Percentiles rank a stretch among this genome's conserved stretches.
These are phyloP conservation scores for Sideroxylon spinosum DNA, from an alignment of 179 eudicot species.

Conservation along the genomic window DNA sequence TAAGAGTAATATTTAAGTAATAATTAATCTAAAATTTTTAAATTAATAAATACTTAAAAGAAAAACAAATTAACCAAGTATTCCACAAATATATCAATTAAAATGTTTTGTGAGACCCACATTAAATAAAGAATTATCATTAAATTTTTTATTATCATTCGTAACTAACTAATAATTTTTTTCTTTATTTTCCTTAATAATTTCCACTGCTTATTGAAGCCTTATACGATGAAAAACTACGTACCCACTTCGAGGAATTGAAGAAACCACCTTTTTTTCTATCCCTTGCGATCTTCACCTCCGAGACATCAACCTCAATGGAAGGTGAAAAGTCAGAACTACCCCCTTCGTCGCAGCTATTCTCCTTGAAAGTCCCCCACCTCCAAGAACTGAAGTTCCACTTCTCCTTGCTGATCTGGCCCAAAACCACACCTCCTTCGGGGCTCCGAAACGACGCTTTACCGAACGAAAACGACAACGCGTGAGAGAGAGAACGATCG, in stretches of 20 bases:
- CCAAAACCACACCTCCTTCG: too few species aligned
- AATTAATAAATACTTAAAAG: too few species aligned
- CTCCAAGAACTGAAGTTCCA: conserved; percentile 23
- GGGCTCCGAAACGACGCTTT: conserved; percentile 11
- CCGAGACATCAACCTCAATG: neutral
- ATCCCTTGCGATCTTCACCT: conserved; percentile 17
- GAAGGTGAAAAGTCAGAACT: conserved; percentile 22
- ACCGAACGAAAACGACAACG: conserved; percentile 1
- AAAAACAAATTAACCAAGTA: neutral
- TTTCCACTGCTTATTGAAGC: too few species aligned
- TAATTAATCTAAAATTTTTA: too few species aligned
- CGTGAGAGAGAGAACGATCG: conserved; percentile 15
- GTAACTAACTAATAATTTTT: too few species aligned
- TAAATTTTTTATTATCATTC: too few species aligned
- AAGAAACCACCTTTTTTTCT: conserved; percentile 24
- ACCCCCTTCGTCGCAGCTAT: conserved; percentile 11
- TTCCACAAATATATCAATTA: too few species aligned
- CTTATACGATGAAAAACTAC: neutral
- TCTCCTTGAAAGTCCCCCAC: conserved; percentile 22
- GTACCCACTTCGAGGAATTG: conserved; percentile 24
- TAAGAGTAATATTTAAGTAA: too few species aligned
- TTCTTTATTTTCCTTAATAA: too few species aligned
- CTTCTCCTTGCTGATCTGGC: conserved; percentile 12
- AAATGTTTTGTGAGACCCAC: too few species aligned
- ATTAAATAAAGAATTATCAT: too few species aligned